Evolutionary conservation across 2,329 filamentous ascomycete species (phyloP).

Genomic region (Ambrosiella beaveri): DNA sequence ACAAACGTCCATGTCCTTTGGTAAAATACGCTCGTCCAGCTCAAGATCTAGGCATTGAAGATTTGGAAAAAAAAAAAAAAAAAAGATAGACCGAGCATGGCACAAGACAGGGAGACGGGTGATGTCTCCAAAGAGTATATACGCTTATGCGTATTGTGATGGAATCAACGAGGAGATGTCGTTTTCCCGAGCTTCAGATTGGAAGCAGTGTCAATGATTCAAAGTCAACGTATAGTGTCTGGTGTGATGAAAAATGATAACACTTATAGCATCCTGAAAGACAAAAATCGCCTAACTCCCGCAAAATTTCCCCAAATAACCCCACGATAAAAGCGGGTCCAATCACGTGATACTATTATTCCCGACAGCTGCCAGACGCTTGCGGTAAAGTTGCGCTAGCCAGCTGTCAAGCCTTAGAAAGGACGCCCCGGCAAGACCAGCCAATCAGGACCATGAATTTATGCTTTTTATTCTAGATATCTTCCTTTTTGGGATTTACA

Average conservation of each 20-base stretch:
- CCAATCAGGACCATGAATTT: neutral
- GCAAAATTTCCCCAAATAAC: neutral
- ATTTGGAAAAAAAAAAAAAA: neutral
- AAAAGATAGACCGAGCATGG: constrained; percentile 10
- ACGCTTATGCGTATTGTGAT: too few species aligned
- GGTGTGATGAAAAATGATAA: too few species aligned
- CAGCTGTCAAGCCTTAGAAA: neutral
- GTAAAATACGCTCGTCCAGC: constrained; percentile 5
- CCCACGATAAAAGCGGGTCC: neutral
- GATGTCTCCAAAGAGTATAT: too few species aligned
- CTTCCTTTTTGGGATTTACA: neutral
- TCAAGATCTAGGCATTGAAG: constrained; percentile 8
- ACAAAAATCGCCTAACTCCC: too few species aligned
- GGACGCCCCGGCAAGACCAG: neutral
- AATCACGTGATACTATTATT: neutral
- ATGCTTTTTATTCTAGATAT: neutral
- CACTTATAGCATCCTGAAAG: too few species aligned
- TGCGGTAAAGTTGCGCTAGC: too few species aligned
- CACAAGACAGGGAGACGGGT: constrained; percentile 6
- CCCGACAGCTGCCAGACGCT: too few species aligned
- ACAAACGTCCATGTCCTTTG: neutral
- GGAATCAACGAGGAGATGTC: too few species aligned
- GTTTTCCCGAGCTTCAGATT: too few species aligned
- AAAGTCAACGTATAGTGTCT: too few species aligned
- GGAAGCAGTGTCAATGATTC: too few species aligned